These are phyloP conservation scores for Globisporangium perplexum DNA, from an alignment of 352 stramenopile genomes.

Conservation along the genomic window DNA sequence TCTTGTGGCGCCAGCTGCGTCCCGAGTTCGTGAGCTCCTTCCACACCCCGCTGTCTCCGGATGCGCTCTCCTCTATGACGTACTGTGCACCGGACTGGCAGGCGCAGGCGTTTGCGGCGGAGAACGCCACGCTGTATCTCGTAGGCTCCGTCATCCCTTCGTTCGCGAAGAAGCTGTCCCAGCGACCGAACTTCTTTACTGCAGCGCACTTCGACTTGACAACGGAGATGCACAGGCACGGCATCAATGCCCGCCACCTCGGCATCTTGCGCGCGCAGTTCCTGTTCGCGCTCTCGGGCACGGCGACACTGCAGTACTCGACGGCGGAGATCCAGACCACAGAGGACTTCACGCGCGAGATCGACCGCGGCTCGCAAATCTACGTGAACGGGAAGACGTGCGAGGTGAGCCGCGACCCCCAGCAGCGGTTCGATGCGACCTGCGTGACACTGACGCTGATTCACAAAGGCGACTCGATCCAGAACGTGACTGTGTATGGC, in stretches of 20 bases:
- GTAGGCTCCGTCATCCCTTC: conserved; percentile 65
- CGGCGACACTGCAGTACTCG: conserved; percentile 75
- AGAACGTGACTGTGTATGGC: conserved; percentile 64
- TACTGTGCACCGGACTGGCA: conserved; percentile 87
- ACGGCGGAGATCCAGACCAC: conserved; percentile 72
- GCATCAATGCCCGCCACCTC: conserved; percentile 89
- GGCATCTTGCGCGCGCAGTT: conserved; percentile 79
- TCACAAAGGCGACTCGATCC: conserved; percentile 59
- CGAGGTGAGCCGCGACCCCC: conserved; percentile 33
- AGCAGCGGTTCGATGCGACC: conserved; percentile 45
- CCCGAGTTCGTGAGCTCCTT: conserved; percentile 73
- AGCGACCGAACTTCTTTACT: conserved; percentile 50
- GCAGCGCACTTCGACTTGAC: conserved; percentile 47
- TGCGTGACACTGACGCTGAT: conserved; percentile 55
- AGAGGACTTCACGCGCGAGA: conserved; percentile 77
- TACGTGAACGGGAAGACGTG: conserved; percentile 51
- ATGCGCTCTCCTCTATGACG: conserved; percentile 84
- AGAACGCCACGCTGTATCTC: conserved; percentile 70
- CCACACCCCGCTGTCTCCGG: conserved; percentile 57
- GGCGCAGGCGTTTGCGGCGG: conserved; percentile 48
- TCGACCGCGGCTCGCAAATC: conserved; percentile 60
- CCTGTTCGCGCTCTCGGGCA: conserved; percentile 66
- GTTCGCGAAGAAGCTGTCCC: conserved; percentile 79
- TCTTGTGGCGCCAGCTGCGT: conserved; percentile 90
- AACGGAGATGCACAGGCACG: conserved; percentile 82